A percentile compares a stretch with the other conserved stretches of the same genome.
phyloP scores from a whole-genome alignment of 1,284 basidiomycete species.

The Sphaerobolus stellatus region DNA sequence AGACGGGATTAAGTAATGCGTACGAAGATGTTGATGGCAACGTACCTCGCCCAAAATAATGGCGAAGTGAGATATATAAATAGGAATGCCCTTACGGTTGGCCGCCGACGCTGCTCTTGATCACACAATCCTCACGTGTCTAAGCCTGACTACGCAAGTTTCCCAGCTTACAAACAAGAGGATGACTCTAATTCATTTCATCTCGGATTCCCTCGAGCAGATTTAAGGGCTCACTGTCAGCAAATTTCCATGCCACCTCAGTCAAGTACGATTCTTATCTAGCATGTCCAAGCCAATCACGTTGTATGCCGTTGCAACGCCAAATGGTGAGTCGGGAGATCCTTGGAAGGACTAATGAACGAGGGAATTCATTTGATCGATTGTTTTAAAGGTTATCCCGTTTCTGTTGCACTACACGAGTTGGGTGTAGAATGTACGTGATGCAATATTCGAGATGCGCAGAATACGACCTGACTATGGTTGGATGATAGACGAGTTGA shows the following conservation, averaged over 20 bases:
- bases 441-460: neutral
- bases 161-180: too few species aligned
- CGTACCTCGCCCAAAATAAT: too few species aligned
- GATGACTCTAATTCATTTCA: too few species aligned
- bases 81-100: too few species aligned
- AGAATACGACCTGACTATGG: neutral
- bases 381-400: slow-evolving; percentile 4
- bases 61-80: too few species aligned
- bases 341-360: neutral
- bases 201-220: too few species aligned
- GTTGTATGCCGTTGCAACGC: neutral
- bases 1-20: too few species aligned
- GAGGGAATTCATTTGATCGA: neutral
- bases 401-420: slow-evolving; percentile 6
- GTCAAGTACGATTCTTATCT: neutral
- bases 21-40: too few species aligned
- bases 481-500: neutral
- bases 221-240: too few species aligned
- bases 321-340: neutral
- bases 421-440: slow-evolving; percentile 4
- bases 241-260: neutral
- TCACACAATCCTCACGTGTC: too few species aligned
- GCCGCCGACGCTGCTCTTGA: too few species aligned
- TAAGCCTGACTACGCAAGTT: too few species aligned
- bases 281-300: neutral